Percentiles rank a stretch among this genome's conserved stretches.
These are phyloP conservation scores for Puccinia polysora DNA, from an alignment of 1,284 basidiomycete species.

Conservation along the genomic window DNA sequence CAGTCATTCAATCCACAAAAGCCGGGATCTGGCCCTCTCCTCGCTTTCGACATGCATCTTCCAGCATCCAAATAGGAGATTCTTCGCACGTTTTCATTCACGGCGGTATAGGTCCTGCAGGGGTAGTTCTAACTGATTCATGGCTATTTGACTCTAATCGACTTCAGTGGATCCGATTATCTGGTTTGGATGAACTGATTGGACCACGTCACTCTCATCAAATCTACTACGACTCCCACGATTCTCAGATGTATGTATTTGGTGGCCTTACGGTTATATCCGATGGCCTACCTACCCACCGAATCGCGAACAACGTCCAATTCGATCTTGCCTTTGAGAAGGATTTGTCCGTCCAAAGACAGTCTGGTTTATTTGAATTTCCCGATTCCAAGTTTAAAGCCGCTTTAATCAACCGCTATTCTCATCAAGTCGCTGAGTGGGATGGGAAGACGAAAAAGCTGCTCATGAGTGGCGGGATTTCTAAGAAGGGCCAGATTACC, in stretches of 20 bases:
- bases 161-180: constrained; percentile 12
- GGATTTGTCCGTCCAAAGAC: neutral
- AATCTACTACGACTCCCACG: constrained; percentile 12
- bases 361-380: constrained; percentile 1
- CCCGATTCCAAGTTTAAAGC: neutral
- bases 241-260: constrained; percentile 18
- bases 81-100: constrained; percentile 28
- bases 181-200: constrained; percentile 7
- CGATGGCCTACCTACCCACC: neutral
- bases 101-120: constrained; percentile 37
- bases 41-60: constrained; percentile 37
- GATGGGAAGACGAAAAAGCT: constrained; percentile 1
- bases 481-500: constrained; percentile 26
- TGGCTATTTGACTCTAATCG: constrained; percentile 37
- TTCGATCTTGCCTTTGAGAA: constrained; percentile 1
- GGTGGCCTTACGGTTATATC: constrained; percentile 25
- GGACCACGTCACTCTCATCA: constrained; percentile 43
- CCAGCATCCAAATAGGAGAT: constrained; percentile 7
- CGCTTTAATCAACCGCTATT: constrained; percentile 26
- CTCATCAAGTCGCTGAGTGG: constrained; percentile 31
- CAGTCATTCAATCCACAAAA: neutral
- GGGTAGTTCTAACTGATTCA: constrained; percentile 10
- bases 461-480: constrained; percentile 31
- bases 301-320: constrained; percentile 34
- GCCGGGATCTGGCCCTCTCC: constrained; percentile 8